Conservation (phyloP, 495 filamentous ascomycete genomes). For the Aspergillus cristatus region DNA sequence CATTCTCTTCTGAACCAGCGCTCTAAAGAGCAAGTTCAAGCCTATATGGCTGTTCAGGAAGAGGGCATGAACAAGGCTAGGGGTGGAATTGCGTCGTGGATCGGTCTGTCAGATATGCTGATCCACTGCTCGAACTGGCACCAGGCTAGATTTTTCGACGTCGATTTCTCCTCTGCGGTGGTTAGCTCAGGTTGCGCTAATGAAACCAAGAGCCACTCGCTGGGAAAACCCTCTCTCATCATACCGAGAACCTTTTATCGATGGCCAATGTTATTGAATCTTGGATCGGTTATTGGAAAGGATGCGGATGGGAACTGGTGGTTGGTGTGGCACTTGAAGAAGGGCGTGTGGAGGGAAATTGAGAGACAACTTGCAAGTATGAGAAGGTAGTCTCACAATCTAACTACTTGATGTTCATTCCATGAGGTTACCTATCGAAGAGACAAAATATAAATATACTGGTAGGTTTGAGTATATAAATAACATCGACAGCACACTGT, state of each 20-base stretch:
- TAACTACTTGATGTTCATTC: too few relatives aligned
- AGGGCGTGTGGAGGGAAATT: too few relatives aligned
- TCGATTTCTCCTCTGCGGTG: constrained; percentile 10
- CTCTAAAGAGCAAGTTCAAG: constrained; percentile 6
- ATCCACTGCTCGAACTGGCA: constrained; percentile 7
- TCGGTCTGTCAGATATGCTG: constrained; percentile 1
- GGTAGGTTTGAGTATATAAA: too few relatives aligned
- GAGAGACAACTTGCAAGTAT: too few relatives aligned
- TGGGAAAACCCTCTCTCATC: constrained; percentile 3
- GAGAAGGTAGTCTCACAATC: too few relatives aligned
- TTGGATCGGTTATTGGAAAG: constrained; percentile 32
- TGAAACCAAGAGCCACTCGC: not conserved
- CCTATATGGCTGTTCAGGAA: constrained; percentile 3
- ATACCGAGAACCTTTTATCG: too few relatives aligned
- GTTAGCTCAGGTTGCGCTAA: not conserved
- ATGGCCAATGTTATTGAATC: constrained; percentile 18
- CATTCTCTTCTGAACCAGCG: constrained; percentile 19
- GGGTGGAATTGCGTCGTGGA: not conserved
- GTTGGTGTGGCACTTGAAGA: too few relatives aligned
- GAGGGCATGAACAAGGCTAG: too few relatives aligned
- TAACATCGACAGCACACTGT: too few relatives aligned
- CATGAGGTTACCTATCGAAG: too few relatives aligned
- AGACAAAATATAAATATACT: too few relatives aligned
- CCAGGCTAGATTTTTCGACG: constrained; percentile 6
- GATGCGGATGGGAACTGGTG: constrained; percentile 38